Evolutionary conservation across 768 basidiomycete species (phyloP).

Genomic region (Rhodocollybia butyracea): DNA sequence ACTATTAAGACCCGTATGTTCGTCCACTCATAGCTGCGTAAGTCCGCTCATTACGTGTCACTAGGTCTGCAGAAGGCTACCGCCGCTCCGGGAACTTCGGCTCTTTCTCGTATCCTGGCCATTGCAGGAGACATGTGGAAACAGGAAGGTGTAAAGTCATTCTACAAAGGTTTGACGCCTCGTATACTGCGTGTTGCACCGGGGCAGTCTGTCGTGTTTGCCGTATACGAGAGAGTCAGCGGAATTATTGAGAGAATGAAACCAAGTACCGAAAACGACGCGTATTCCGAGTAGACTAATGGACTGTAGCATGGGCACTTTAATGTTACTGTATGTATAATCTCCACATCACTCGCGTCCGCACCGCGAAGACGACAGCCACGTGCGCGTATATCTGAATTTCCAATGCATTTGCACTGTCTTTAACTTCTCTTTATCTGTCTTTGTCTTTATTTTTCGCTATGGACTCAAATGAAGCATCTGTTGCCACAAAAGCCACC

Average conservation of each 20-base stretch:
- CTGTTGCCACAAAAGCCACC: too few relatives aligned
- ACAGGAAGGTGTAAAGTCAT: constrained; percentile 82
- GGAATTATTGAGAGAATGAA: constrained; percentile 65
- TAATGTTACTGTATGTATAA: background rate
- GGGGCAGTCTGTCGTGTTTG: constrained; percentile 95
- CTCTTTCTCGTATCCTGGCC: constrained; percentile 71
- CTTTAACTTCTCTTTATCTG: too few relatives aligned
- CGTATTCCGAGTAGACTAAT: constrained; percentile 63
- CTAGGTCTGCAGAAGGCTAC: constrained; percentile 83
- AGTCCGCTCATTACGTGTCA: constrained; percentile 4
- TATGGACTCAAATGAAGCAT: too few relatives aligned
- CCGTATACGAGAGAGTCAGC: constrained; percentile 92
- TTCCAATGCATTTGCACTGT: too few relatives aligned
- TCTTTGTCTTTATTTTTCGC: too few relatives aligned
- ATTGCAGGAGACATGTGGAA: constrained; percentile 95
- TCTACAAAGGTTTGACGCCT: constrained; percentile 99
- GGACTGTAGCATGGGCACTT: background rate
- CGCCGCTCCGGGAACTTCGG: constrained; percentile 67
- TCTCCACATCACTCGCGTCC: too few relatives aligned
- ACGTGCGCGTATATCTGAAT: too few relatives aligned
- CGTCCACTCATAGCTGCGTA: constrained; percentile 11
- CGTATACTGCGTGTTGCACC: constrained; percentile 95
- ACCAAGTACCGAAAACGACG: constrained; percentile 53
- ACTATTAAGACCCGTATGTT: constrained; percentile 90
- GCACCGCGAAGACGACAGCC: too few relatives aligned